phyloP scores from a whole-genome alignment of 371 early-diverging fungal genomes.

The Circinella minor region DNA sequence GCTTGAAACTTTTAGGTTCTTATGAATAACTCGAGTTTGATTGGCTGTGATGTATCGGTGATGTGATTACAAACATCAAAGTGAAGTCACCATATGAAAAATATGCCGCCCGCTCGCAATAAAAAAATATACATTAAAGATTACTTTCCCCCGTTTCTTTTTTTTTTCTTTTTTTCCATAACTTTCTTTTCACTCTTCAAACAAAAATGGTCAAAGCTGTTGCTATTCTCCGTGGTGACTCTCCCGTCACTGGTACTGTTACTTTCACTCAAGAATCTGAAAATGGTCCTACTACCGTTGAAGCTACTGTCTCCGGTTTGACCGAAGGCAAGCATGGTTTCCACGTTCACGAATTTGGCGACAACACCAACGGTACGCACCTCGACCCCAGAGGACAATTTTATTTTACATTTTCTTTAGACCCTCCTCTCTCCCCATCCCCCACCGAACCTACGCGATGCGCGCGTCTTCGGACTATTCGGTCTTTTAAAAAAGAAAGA shows the following conservation, averaged over 20 bases:
- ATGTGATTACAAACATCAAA: background rate
- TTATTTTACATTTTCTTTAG: too few species aligned
- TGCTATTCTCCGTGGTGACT: conserved; percentile 69
- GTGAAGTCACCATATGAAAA: background rate
- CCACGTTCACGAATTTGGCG: conserved; percentile 89
- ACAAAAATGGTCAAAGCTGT: conserved; percentile 74
- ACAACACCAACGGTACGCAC: conserved; percentile 78
- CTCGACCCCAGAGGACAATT: background rate
- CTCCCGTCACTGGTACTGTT: conserved; percentile 73
- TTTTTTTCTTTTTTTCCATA: conserved; percentile 11
- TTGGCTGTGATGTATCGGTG: background rate
- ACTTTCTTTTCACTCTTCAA: background rate
- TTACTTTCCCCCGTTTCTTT: background rate
- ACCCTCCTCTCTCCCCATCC: background rate
- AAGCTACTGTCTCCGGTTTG: conserved; percentile 71
- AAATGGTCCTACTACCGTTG: conserved; percentile 62
- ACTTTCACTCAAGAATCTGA: conserved; percentile 77
- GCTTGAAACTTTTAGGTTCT: too few species aligned
- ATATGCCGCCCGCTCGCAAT: background rate
- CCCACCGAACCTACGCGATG: background rate
- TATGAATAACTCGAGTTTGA: background rate
- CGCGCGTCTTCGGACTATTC: conserved; percentile 9
- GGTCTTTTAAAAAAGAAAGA: conserved; percentile 7
- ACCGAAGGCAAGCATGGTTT: conserved; percentile 89
- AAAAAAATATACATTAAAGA: background rate